Conservation (phyloP, 2,329 filamentous ascomycete genomes). For the Talaromyces sp. region DNA sequence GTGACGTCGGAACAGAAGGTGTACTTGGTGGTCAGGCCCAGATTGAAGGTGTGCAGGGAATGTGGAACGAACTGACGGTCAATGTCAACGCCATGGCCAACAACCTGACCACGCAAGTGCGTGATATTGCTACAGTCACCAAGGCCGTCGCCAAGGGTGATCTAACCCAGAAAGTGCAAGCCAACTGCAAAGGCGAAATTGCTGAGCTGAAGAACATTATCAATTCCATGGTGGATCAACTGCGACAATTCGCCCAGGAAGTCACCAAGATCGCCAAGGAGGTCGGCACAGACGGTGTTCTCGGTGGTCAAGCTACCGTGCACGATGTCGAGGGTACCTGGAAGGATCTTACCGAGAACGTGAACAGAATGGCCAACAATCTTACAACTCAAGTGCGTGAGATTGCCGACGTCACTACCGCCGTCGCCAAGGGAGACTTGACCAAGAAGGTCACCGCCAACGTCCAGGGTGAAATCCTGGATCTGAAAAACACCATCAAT, state of each 20-base stretch:
- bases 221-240: slow-evolving; percentile 95
- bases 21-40: slow-evolving; percentile 73
- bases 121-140: slow-evolving; percentile 78
- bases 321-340: slow-evolving; percentile 93
- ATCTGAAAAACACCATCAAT: slow-evolving; percentile 80
- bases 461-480: slow-evolving; percentile 82
- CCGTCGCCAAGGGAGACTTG: slow-evolving; percentile 83
- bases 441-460: slow-evolving; percentile 91
- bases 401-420: slow-evolving; percentile 90
- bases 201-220: slow-evolving; percentile 91
- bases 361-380: slow-evolving; percentile 97
- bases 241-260: slow-evolving; percentile 90
- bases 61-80: slow-evolving; percentile 78
- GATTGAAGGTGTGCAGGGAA: slow-evolving; percentile 73
- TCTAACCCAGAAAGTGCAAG: slow-evolving; percentile 89
- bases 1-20: slow-evolving; percentile 75
- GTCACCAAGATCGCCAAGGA: slow-evolving; percentile 90
- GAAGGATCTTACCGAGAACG: slow-evolving; percentile 86
- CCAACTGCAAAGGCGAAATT: slow-evolving; percentile 82
- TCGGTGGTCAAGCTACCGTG: slow-evolving; percentile 87
- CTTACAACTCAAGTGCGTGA: slow-evolving; percentile 92
- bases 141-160: slow-evolving; percentile 72
- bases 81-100: slow-evolving; percentile 82
- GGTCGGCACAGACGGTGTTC: slow-evolving; percentile 85
- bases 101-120: slow-evolving; percentile 78